Percentiles rank a stretch among this genome's conserved stretches.
Conservation (phyloP, 2,329 filamentous ascomycete genomes). For the Didymella pomorum region DNA sequence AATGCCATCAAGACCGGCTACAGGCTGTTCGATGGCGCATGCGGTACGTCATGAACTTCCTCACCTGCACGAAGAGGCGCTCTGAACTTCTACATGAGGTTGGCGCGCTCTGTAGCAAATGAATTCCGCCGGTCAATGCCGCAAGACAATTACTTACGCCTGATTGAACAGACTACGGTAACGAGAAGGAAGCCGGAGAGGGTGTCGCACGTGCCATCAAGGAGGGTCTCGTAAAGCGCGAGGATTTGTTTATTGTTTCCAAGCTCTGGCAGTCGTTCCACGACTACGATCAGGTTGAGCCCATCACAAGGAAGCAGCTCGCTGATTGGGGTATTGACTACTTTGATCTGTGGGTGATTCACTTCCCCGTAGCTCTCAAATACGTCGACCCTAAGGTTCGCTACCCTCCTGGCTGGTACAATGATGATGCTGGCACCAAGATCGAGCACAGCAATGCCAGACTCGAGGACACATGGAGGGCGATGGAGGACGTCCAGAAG, state of each 20-base stretch:
- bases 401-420: slow-evolving; percentile 50
- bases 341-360: slow-evolving; percentile 68
- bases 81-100: not conserved
- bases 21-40: slow-evolving; percentile 41
- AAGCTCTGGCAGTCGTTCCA: slow-evolving; percentile 96
- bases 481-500: slow-evolving; percentile 51
- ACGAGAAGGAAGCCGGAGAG: slow-evolving; percentile 49
- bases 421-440: slow-evolving; percentile 42
- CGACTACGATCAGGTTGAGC: slow-evolving; percentile 76
- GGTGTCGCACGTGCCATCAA: slow-evolving; percentile 51
- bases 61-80: too few relatives aligned
- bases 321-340: slow-evolving; percentile 58
- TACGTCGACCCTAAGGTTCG: slow-evolving; percentile 47
- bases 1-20: slow-evolving; percentile 55
- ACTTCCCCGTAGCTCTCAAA: slow-evolving; percentile 72
- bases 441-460: slow-evolving; percentile 47
- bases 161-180: slow-evolving; percentile 45
- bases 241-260: slow-evolving; percentile 90
- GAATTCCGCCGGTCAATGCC: too few relatives aligned
- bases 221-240: slow-evolving; percentile 52
- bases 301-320: slow-evolving; percentile 71
- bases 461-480: slow-evolving; percentile 51
- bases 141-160: slow-evolving; percentile 12
- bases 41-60: slow-evolving; percentile 13
- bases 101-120: not conserved